phyloP scores from a whole-genome alignment of 202 grass and related monocot genomes.

The Schoenoplectus tabernaemontani region DNA sequence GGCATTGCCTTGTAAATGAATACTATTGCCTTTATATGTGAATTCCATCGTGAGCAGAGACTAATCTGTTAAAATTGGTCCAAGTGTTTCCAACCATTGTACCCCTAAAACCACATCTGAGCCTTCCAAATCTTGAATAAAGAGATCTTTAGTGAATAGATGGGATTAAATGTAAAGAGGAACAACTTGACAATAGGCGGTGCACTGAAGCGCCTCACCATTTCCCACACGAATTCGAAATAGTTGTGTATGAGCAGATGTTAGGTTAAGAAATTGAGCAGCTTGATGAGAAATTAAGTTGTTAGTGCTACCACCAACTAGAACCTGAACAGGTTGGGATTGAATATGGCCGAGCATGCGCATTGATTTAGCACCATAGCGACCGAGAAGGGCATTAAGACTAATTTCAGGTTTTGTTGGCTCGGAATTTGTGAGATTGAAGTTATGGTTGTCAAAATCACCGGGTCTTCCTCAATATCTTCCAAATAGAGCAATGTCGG shows the following conservation, averaged over 20 bases:
- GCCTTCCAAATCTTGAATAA: not conserved
- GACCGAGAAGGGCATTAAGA: not conserved
- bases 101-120: slow-evolving; percentile 1
- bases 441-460: not conserved
- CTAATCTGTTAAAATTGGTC: slow-evolving; percentile 3
- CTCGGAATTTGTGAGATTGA: not conserved
- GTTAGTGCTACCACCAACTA: not conserved
- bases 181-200: not conserved
- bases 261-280: not conserved
- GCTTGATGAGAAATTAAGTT: not conserved
- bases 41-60: not conserved
- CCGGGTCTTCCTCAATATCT: not conserved
- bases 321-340: not conserved
- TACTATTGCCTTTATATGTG: not conserved
- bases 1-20: not conserved
- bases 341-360: not conserved
- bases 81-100: not conserved
- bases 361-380: not conserved
- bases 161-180: not conserved
- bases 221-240: not conserved
- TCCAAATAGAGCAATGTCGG: slow-evolving; percentile 7
- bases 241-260: not conserved
- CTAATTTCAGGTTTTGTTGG: not conserved
- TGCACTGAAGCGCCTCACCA: not conserved
- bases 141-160: not conserved